Percentiles rank a stretch among this genome's conserved stretches.
Conservation (phyloP, 768 basidiomycete genomes). For the Nidularia pulvinata region DNA sequence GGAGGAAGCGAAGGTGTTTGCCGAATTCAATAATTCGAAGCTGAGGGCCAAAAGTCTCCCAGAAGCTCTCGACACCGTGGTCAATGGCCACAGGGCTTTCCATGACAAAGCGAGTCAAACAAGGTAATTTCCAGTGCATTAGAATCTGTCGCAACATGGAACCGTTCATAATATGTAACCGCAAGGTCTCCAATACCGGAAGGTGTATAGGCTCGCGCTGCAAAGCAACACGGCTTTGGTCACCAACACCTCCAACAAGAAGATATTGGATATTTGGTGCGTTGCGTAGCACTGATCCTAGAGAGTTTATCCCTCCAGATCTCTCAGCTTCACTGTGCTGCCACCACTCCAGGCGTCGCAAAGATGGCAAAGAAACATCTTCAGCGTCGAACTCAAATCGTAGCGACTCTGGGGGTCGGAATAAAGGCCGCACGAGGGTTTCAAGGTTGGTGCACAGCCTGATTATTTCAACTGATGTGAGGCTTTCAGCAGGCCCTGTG, state of each 20-base stretch:
- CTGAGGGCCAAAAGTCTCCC: conserved; percentile 48
- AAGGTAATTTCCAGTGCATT: conserved; percentile 49
- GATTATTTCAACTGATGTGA: conserved; percentile 45
- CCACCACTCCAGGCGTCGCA: conserved; percentile 74
- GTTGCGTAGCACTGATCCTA: conserved; percentile 46
- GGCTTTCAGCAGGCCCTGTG: conserved; percentile 23
- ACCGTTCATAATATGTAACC: conserved; percentile 46
- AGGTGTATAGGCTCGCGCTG: conserved; percentile 29
- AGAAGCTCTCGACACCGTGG: conserved; percentile 39
- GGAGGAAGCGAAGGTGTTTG: conserved; percentile 50
- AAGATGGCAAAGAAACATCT: conserved; percentile 40
- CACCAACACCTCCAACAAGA: conserved; percentile 47
- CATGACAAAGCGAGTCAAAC: conserved; percentile 47
- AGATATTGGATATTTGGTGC: conserved; percentile 61
- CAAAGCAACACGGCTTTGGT: conserved; percentile 18
- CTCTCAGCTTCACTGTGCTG: conserved; percentile 55
- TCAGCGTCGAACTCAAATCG: conserved; percentile 55
- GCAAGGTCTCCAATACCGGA: conserved; percentile 50
- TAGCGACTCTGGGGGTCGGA: conserved; percentile 19
- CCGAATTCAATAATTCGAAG: conserved; percentile 60
- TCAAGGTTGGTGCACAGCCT: conserved; percentile 46
- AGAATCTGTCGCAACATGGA: conserved; percentile 48
- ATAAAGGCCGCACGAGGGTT: conserved; percentile 51
- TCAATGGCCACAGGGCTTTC: conserved; percentile 39
- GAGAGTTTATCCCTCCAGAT: conserved; percentile 66